These are phyloP conservation scores for Ceratocystis albifundus DNA, from an alignment of 2,329 filamentous ascomycete species.

Conservation along the genomic window DNA sequence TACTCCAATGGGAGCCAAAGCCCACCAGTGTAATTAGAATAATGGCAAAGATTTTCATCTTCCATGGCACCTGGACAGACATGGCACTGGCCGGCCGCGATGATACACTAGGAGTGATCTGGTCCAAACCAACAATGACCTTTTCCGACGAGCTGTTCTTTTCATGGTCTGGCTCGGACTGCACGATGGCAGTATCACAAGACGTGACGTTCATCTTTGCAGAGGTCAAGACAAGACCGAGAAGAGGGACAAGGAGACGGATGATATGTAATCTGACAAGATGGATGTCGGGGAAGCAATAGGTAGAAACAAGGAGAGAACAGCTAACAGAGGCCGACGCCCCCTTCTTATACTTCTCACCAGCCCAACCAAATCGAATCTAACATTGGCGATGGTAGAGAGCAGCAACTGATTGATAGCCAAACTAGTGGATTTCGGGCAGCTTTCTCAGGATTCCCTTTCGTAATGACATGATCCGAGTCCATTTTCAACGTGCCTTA, in stretches of 20 bases:
- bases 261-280: background rate
- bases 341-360: background rate
- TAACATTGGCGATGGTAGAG: background rate
- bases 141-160: conserved; percentile 8
- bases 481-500: background rate
- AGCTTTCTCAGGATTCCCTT: background rate
- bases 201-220: conserved; percentile 1
- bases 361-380: background rate
- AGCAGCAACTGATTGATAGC: background rate
- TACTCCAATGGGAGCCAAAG: conserved; percentile 49
- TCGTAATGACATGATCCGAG: background rate
- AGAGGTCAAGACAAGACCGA: background rate
- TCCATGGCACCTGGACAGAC: conserved; percentile 25
- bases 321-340: background rate
- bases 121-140: conserved; percentile 2
- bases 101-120: background rate
- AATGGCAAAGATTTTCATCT: conserved; percentile 33
- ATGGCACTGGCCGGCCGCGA: conserved; percentile 12
- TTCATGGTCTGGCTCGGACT: conserved; percentile 8
- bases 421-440: background rate
- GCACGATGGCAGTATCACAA: background rate
- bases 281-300: background rate
- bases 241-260: background rate
- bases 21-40: conserved; percentile 43
- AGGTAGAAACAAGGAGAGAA: background rate